Base-by-base conservation (phyloP, 495 filamentous ascomycete genomes). In the Hypoxylon subgilvum region DNA sequence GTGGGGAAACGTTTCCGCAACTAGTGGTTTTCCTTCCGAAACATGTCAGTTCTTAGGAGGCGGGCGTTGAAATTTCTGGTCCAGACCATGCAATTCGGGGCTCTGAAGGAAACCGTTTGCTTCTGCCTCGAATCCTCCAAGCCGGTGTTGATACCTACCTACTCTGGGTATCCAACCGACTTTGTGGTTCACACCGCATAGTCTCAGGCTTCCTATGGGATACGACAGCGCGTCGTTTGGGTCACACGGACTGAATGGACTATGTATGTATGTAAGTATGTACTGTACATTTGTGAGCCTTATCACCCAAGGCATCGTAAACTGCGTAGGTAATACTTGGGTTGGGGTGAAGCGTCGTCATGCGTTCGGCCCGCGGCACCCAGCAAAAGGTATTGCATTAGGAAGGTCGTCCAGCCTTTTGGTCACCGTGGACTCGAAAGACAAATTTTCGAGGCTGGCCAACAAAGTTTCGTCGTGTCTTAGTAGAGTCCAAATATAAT, bases 321-420 rank as follows among this genome's bases (percentile, higher is more conserved):
- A 25, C 3, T 3, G 13, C 13, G 18, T 25, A 31, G 27, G 25
- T 17, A 17, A 40, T 46, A 22, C 42, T 50, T 45, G 36, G 28
- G 35, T 39, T 53, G 22, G 22, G 49, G 54, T 25, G 9, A 41
- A 31, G 36, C 42, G 54, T 59, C 39, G 50, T 54, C 54, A 46
- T 40, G 39, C 14, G 18, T 50, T 48, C 55, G 49, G 44, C 32
- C 50, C 53, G 50, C 41, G 52, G 39, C 36, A 45, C 39, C 44
- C 41, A 38, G 38, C 22, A 6, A n/a, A n/a, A n/a, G 22, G 30
- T 25, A 36, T 59, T 49, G 28, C 10, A 59, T 41, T 55, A 64
- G 61, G 61, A 64, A 64, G 61, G 61, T 64, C 49, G 34, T 45
- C 23, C 39, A 23, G 30, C 4, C 6, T 22, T 35, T 30, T 48